A percentile compares a stretch with the other conserved stretches of the same genome.
These are phyloP conservation scores for Strigomonas culicis DNA, from an alignment of 208 protist species.

Conservation along the genomic window DNA sequence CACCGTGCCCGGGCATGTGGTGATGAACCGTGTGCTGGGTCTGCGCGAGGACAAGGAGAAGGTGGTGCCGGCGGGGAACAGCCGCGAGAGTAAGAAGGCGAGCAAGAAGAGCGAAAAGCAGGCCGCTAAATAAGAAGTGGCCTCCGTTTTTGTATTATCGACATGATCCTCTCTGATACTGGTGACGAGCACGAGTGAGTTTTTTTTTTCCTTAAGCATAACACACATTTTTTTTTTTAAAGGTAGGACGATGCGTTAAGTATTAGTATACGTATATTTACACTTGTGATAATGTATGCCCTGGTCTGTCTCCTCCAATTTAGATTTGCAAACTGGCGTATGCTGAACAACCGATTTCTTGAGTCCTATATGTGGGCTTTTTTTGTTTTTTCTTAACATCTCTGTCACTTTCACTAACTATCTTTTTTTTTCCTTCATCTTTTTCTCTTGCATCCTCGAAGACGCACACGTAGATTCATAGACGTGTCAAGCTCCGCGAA, in stretches of 20 bases:
- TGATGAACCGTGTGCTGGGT: constrained; percentile 88
- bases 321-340: background rate
- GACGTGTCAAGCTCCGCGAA: background rate
- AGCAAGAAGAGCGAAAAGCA: constrained; percentile 19
- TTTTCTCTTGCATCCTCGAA: background rate
- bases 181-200: background rate
- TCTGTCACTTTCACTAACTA: background rate
- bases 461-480: background rate
- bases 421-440: background rate
- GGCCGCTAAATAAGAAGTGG: background rate
- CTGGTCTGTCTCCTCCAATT: background rate
- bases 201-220: background rate
- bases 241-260: background rate
- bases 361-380: background rate
- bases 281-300: background rate
- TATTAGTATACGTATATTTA: background rate
- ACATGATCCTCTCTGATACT: background rate
- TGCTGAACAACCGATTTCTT: background rate
- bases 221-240: background rate
- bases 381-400: background rate
- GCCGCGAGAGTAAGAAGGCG: constrained; percentile 19
- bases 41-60: constrained; percentile 90
- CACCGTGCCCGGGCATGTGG: constrained; percentile 47
- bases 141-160: constrained; percentile 5
- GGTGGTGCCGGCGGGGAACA: constrained; percentile 15